Evolutionary conservation across 495 filamentous ascomycete species (phyloP).

Genomic region (Choiromyces venosus): DNA sequence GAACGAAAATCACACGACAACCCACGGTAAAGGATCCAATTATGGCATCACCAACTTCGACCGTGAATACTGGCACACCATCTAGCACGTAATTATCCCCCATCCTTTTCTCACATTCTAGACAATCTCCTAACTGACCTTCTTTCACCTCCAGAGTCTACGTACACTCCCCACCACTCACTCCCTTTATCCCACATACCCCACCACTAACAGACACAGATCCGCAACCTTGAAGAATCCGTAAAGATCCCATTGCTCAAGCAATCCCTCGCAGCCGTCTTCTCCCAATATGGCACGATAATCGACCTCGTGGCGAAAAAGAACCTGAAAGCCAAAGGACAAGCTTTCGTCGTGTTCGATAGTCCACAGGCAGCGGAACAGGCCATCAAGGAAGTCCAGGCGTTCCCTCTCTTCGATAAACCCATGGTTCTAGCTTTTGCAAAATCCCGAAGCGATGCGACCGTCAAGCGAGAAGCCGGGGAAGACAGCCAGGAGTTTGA

Average conservation of each 20-base stretch:
- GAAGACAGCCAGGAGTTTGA: slow-evolving; percentile 68
- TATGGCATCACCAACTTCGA: slow-evolving; percentile 31
- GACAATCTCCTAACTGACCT: slow-evolving; percentile 28
- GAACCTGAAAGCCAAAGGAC: slow-evolving; percentile 86
- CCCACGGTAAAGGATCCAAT: slow-evolving; percentile 1
- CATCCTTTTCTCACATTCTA: slow-evolving; percentile 9
- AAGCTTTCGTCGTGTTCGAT: slow-evolving; percentile 95
- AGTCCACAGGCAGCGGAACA: slow-evolving; percentile 64
- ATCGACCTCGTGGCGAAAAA: slow-evolving; percentile 89
- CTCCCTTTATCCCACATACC: slow-evolving; percentile 26
- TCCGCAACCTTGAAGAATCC: slow-evolving; percentile 88
- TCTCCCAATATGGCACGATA: slow-evolving; percentile 84
- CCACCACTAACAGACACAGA: slow-evolving; percentile 48
- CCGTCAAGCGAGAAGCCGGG: slow-evolving; percentile 64
- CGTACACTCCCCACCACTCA: slow-evolving; percentile 43
- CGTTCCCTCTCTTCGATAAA: slow-evolving; percentile 91
- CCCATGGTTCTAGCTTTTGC: slow-evolving; percentile 85
- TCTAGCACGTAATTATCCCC: slow-evolving; percentile 49
- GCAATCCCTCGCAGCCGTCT: slow-evolving; percentile 68
- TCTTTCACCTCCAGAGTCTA: slow-evolving; percentile 49
- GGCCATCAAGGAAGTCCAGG: slow-evolving; percentile 84
- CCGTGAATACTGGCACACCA: slow-evolving; percentile 41
- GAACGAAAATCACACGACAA: not conserved
- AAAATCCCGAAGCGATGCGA: slow-evolving; percentile 80
- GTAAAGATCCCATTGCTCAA: slow-evolving; percentile 77